phyloP scores from a whole-genome alignment of 1,139 yeast genomes.

The Yamadazyma taylorii region DNA sequence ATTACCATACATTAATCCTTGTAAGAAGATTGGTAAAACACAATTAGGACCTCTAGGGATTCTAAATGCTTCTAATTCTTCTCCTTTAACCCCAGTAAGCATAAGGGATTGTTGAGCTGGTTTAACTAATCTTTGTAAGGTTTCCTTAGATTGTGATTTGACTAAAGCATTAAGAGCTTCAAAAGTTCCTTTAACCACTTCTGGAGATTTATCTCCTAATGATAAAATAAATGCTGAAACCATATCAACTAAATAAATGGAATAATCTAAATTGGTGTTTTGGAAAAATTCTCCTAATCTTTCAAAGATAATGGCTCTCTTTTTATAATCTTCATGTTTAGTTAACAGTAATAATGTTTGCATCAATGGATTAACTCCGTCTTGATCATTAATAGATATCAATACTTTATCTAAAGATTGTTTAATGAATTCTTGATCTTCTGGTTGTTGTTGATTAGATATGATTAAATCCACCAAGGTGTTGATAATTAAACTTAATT shows the following conservation, averaged over 20 bases:
- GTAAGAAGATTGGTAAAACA: slow-evolving; percentile 86
- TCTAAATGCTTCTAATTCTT: slow-evolving; percentile 72
- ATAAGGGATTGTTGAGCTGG: slow-evolving; percentile 77
- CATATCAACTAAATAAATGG: slow-evolving; percentile 74
- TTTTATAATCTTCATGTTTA: slow-evolving; percentile 70
- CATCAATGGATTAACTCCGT: slow-evolving; percentile 82
- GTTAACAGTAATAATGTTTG: slow-evolving; percentile 76
- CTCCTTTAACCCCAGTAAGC: slow-evolving; percentile 62
- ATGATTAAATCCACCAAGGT: slow-evolving; percentile 67
- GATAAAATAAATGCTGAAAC: slow-evolving; percentile 68
- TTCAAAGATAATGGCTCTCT: slow-evolving; percentile 65
- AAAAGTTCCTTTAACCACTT: slow-evolving; percentile 70
- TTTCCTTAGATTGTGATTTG: slow-evolving; percentile 70
- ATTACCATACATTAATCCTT: slow-evolving; percentile 93
- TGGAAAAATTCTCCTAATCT: slow-evolving; percentile 74
- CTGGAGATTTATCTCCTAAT: slow-evolving; percentile 67
- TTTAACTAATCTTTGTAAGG: slow-evolving; percentile 71
- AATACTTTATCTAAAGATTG: slow-evolving; percentile 66
- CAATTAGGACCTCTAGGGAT: slow-evolving; percentile 87
- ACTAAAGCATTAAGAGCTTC: slow-evolving; percentile 65
- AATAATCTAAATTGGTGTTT: slow-evolving; percentile 65
- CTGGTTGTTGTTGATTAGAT: slow-evolving; percentile 35
- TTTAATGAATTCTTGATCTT: slow-evolving; percentile 36
- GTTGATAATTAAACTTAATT: slow-evolving; percentile 69
- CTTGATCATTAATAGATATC: slow-evolving; percentile 71